These are phyloP conservation scores for Termitomyces sp. DNA, from an alignment of 768 basidiomycete genomes.

Conservation along the genomic window DNA sequence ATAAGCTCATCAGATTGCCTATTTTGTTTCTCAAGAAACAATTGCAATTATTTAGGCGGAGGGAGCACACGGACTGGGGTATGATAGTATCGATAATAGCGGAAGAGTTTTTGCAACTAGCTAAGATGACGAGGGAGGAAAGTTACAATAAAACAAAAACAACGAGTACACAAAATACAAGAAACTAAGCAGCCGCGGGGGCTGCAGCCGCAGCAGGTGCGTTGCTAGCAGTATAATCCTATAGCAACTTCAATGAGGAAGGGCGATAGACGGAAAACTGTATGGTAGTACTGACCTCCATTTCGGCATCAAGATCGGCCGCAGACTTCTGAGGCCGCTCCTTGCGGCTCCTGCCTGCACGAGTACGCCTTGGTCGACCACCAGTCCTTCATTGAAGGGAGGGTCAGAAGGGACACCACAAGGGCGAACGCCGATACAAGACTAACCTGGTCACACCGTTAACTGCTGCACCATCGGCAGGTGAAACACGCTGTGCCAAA, in stretches of 20 bases:
- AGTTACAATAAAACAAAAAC: constrained; percentile 14
- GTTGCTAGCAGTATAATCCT: constrained; percentile 71
- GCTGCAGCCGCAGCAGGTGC: constrained; percentile 41
- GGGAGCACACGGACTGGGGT: background rate
- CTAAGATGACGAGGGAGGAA: constrained; percentile 5
- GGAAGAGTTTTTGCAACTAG: constrained; percentile 7
- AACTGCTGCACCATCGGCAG: constrained; percentile 40
- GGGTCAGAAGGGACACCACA: background rate
- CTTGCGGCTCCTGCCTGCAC: constrained; percentile 41
- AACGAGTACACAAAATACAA: constrained; percentile 11
- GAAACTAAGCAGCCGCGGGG: constrained; percentile 17
- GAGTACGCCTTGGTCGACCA: constrained; percentile 43
- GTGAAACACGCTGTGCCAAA: constrained; percentile 83
- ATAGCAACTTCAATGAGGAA: constrained; percentile 4
- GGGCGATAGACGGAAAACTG: background rate
- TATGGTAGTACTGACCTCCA: constrained; percentile 77
- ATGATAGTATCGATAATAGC: constrained; percentile 1
- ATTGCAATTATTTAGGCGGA: background rate
- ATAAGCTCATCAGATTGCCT: constrained; percentile 3
- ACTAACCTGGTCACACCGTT: constrained; percentile 31
- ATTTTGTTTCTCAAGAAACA: background rate
- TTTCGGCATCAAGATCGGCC: constrained; percentile 95
- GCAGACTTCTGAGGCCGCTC: constrained; percentile 76
- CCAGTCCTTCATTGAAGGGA: constrained; percentile 25
- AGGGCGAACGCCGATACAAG: background rate